Percentiles rank a stretch among this genome's conserved stretches.
Evolutionary conservation across 257 asterid genomes (phyloP).

Genomic region (Ligustrum vulgare): DNA sequence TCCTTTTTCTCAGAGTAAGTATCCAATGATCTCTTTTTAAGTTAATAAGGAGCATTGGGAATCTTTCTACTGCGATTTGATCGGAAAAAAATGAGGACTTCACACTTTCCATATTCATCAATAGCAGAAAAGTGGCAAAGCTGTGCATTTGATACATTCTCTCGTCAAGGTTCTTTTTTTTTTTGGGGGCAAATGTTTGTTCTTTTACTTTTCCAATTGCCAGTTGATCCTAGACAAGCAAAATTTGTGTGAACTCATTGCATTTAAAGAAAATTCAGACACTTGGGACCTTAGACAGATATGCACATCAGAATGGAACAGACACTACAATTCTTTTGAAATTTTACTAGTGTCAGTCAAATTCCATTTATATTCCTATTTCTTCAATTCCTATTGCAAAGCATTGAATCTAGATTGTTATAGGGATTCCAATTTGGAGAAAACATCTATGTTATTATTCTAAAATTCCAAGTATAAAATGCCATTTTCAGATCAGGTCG

Average conservation of each 20-base stretch:
- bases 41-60: background rate
- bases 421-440: background rate
- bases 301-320: background rate
- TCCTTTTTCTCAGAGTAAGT: background rate
- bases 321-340: background rate
- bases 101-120: background rate
- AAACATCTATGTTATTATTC: background rate
- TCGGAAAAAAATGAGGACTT: background rate
- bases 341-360: background rate
- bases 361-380: background rate
- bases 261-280: background rate
- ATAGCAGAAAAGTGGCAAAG: background rate
- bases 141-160: background rate
- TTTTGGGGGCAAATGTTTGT: background rate
- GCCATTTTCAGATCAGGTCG: background rate
- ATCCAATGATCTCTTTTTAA: background rate
- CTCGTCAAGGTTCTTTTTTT: background rate
- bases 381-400: background rate
- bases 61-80: background rate
- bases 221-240: background rate
- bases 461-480: background rate
- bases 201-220: background rate
- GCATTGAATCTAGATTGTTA: slow-evolving; percentile 4
- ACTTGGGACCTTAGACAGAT: background rate
- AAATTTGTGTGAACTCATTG: background rate